phyloP scores from a whole-genome alignment of 2,329 filamentous ascomycete genomes.

The Penicillium palitans region DNA sequence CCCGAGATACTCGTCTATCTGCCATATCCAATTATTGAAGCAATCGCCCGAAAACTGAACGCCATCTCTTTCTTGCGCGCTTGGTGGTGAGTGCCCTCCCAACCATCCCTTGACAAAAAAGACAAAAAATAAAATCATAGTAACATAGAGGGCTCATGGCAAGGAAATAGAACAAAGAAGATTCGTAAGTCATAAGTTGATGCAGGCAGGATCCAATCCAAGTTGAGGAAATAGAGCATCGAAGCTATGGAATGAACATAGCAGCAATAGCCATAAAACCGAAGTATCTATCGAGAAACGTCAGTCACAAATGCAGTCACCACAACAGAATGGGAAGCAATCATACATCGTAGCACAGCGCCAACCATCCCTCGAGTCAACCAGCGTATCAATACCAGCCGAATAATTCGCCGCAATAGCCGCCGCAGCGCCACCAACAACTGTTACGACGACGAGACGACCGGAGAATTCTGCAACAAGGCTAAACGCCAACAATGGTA shows the following conservation, averaged over 20 bases:
- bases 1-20: neutral
- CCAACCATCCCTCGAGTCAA: slow-evolving; percentile 44
- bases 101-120: neutral
- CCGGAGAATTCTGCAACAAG: slow-evolving; percentile 59
- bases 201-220: neutral
- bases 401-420: slow-evolving; percentile 41
- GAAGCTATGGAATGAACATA: slow-evolving; percentile 37
- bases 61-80: slow-evolving; percentile 6
- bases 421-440: slow-evolving; percentile 52
- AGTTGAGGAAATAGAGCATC: neutral
- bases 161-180: slow-evolving; percentile 7
- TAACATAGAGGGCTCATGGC: neutral
- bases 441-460: slow-evolving; percentile 58
- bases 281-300: slow-evolving; percentile 35
- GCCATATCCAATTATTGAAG: neutral
- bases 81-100: neutral
- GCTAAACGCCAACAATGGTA: slow-evolving; percentile 60
- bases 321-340: neutral
- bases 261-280: slow-evolving; percentile 42
- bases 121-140: neutral
- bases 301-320: neutral
- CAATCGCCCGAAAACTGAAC: neutral
- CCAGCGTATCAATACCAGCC: slow-evolving; percentile 35
- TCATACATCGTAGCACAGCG: slow-evolving; percentile 42
- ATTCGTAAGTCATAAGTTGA: slow-evolving; percentile 20